Conservation (phyloP, 495 filamentous ascomycete species). For the Elaphomyces granulatus region DNA sequence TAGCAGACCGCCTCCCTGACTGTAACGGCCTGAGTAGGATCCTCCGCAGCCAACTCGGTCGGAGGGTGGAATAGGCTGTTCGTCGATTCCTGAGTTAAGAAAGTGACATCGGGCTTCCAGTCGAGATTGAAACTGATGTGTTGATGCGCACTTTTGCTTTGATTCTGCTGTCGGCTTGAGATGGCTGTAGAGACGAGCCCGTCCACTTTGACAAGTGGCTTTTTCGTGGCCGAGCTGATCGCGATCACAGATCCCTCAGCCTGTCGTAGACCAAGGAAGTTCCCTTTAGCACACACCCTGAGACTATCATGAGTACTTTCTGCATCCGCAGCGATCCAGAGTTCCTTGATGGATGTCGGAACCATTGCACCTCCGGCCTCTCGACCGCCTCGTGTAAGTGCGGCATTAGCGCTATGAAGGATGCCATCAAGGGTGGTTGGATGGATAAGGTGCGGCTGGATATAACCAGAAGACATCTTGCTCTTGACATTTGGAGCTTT, state of each 20-base stretch:
- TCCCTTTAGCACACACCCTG: too few relatives aligned
- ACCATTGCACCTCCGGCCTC: constrained; percentile 9
- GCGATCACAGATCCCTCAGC: too few relatives aligned
- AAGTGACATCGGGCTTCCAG: constrained; percentile 4
- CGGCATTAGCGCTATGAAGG: constrained; percentile 17
- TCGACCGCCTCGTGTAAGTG: constrained; percentile 3
- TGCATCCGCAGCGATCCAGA: constrained; percentile 7
- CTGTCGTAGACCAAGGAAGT: too few relatives aligned
- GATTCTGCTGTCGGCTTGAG: too few relatives aligned
- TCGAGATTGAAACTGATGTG: too few relatives aligned
- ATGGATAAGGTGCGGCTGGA: constrained; percentile 17
- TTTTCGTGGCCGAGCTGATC: too few relatives aligned
- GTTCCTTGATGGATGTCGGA: constrained; percentile 9
- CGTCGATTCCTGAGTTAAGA: constrained; percentile 1
- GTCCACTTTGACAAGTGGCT: too few relatives aligned
- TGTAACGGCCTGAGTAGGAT: too few relatives aligned
- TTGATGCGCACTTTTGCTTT: too few relatives aligned
- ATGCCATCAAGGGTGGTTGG: constrained; percentile 22
- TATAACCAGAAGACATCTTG: constrained; percentile 10
- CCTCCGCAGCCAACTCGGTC: constrained; percentile 7
- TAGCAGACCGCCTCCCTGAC: too few relatives aligned
- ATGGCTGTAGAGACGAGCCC: too few relatives aligned
- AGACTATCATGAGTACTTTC: constrained; percentile 15
- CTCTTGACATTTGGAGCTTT: constrained; percentile 11
- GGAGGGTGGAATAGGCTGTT: too few relatives aligned